A percentile compares a stretch with the other conserved stretches of the same genome.
Conservation (phyloP, 257 asterid species). For the Penstemon eatonii region DNA sequence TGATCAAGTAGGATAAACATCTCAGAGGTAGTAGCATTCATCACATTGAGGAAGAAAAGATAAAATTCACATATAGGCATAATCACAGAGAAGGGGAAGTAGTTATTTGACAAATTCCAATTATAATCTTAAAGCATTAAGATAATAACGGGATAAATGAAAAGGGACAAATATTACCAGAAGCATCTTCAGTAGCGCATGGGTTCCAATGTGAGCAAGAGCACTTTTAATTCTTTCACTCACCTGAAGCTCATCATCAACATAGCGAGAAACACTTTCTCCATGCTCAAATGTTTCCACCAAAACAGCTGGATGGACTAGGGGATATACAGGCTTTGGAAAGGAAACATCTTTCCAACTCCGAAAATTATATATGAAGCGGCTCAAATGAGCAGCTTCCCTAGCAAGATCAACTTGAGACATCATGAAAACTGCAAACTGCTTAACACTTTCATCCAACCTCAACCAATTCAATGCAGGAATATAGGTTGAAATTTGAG, state of each 20-base stretch:
- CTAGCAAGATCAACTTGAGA: constrained; percentile 90
- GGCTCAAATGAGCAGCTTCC: constrained; percentile 89
- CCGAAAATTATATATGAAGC: constrained; percentile 82
- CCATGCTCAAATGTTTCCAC: constrained; percentile 92
- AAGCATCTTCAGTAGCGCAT: constrained; percentile 89
- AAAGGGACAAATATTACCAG: constrained; percentile 46
- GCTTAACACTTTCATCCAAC: constrained; percentile 83
- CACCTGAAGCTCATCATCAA: constrained; percentile 68
- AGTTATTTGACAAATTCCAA: neutral
- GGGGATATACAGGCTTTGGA: constrained; percentile 89
- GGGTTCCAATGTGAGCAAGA: constrained; percentile 89
- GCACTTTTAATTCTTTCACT: constrained; percentile 66
- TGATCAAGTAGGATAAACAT: constrained; percentile 9
- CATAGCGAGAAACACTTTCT: constrained; percentile 72
- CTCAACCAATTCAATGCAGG: constrained; percentile 84
- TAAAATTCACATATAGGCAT: constrained; percentile 15
- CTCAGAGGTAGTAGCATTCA: constrained; percentile 7
- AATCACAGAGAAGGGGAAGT: constrained; percentile 19
- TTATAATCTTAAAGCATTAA: constrained; percentile 11
- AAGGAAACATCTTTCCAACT: constrained; percentile 83
- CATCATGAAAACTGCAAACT: constrained; percentile 88
- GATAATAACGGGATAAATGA: constrained; percentile 4
- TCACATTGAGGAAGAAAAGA: constrained; percentile 16
- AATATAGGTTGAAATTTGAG: constrained; percentile 58
- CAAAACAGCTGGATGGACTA: constrained; percentile 88